phyloP scores from a whole-genome alignment of 345 rosid genomes.

The Nephelium lappaceum region DNA sequence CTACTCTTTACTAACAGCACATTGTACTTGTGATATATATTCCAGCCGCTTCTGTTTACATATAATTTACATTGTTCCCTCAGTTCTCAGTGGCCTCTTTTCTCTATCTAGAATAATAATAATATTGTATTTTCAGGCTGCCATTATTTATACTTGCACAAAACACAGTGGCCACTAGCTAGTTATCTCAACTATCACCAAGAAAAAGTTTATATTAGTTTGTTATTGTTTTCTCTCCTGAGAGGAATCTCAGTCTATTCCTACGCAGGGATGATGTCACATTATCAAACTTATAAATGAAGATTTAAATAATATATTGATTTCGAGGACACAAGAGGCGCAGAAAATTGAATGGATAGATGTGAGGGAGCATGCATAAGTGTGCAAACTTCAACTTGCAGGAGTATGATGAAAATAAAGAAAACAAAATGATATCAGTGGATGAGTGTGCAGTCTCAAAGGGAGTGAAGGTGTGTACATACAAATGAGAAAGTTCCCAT shows the following conservation, averaged over 20 bases:
- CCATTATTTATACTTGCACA: not conserved
- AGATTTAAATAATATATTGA: not conserved
- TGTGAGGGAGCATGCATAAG: not conserved
- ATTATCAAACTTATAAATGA: too few relatives aligned
- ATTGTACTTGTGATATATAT: too few relatives aligned
- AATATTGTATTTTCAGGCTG: not conserved
- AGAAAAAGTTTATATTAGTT: too few relatives aligned
- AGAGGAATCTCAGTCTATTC: not conserved
- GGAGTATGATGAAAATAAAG: not conserved
- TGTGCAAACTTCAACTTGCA: not conserved
- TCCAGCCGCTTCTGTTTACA: not conserved
- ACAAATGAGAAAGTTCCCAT: slow-evolving; percentile 19
- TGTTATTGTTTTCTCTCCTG: not conserved
- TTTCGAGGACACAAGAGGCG: not conserved
- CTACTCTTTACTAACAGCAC: too few relatives aligned
- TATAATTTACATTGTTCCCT: not conserved
- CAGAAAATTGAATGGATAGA: not conserved
- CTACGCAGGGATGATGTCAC: not conserved
- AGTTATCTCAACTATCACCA: not conserved
- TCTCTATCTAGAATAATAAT: not conserved
- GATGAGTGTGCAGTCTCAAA: slow-evolving; percentile 14
- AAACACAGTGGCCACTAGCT: not conserved
- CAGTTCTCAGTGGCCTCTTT: not conserved
- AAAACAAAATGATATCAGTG: slow-evolving; percentile 15
- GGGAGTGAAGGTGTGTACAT: slow-evolving; percentile 8